Base-by-base conservation (phyloP, 805 yeast genomes). In the Ogataea nonfermentans region DNA sequence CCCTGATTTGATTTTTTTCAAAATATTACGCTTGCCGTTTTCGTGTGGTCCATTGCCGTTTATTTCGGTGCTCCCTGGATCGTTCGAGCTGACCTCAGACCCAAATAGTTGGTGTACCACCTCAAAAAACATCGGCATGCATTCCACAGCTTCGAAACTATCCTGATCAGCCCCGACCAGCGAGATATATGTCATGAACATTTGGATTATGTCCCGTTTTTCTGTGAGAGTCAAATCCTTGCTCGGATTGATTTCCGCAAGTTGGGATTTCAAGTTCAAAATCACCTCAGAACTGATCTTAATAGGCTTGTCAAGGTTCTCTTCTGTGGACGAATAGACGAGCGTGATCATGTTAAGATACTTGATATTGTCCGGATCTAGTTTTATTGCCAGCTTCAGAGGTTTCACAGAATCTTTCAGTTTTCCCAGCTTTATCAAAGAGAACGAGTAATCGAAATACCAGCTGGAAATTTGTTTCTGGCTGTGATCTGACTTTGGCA, bases 151-250 rank as follows among this genome's bases (percentile, higher is more conserved):
- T 29, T 74, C 74, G 20, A 70, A 66, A 1, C 71, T 61, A 6
- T 88, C 91, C 41, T 74, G 68, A 4, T 75, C 65, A 5, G 76
- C 70, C 52, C 84, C 89, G 37, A 78, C 63, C n/a, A 87, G 65
- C 1, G 86, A 78, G 25, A 88, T 63, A 51, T 83, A 86, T 0
- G 95, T 82, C 61, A 84, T 69, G 51, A 84, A 84, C 56, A 88
- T 68, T 55, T 86, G 85, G 37, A 81, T 55, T 40, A 79, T 71
- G 41, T 73, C 79, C 63, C 73, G 65, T 52, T 73, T 63, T 25
- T 63, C 41, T 12, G 35, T 33, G 10, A 42, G 24, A 11, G 53
- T 16, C 22, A 48, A 27, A 9, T 31, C 41, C 1, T 39, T 28
- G 15, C 41, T 25, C 67, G 77, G 37, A 49, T 74, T 65, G 39